These are phyloP conservation scores for Talaromyces stipitatus DNA, from an alignment of 495 filamentous ascomycete genomes.

Conservation along the genomic window DNA sequence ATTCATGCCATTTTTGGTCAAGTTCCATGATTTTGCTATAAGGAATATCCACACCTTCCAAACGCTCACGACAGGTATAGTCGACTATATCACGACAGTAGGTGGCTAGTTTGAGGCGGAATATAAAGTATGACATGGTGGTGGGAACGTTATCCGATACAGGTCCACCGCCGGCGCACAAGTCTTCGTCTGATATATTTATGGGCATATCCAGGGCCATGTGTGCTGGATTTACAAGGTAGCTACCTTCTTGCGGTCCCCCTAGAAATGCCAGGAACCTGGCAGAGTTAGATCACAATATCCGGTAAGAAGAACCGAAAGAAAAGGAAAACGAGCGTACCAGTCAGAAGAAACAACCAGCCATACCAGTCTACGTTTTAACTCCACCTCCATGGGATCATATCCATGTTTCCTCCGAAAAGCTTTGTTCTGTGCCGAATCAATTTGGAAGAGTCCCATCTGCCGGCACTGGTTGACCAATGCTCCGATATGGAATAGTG, in stretches of 20 bases:
- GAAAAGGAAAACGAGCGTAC: conserved; percentile 15
- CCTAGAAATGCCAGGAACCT: conserved; percentile 30
- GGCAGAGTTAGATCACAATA: background rate
- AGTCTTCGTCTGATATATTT: conserved; percentile 18
- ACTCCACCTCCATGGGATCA: conserved; percentile 23
- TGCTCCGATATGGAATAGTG: conserved; percentile 24
- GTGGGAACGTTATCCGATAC: conserved; percentile 24
- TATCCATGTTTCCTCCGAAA: conserved; percentile 9
- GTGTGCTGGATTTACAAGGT: conserved; percentile 35
- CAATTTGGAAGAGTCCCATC: conserved; percentile 39
- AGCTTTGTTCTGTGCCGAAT: conserved; percentile 14
- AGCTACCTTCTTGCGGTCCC: conserved; percentile 45
- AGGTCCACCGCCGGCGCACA: background rate
- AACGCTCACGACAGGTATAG: conserved; percentile 17
- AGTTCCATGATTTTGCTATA: conserved; percentile 30
- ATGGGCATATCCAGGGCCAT: conserved; percentile 33
- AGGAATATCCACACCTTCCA: conserved; percentile 20
- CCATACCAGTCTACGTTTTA: conserved; percentile 41
- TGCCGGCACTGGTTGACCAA: conserved; percentile 30
- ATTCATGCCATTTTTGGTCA: conserved; percentile 27
- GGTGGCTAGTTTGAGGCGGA: conserved; percentile 30
- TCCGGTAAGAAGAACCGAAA: conserved; percentile 1
- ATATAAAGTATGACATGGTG: conserved; percentile 35
- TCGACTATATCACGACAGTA: conserved; percentile 38
- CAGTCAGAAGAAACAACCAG: conserved; percentile 39